Evolutionary conservation across 192 early-diverging fungal genomes (phyloP), one percentile per base, ranked within the genome.

Genomic region (Gryganskiella cystojenkinii): DNA sequence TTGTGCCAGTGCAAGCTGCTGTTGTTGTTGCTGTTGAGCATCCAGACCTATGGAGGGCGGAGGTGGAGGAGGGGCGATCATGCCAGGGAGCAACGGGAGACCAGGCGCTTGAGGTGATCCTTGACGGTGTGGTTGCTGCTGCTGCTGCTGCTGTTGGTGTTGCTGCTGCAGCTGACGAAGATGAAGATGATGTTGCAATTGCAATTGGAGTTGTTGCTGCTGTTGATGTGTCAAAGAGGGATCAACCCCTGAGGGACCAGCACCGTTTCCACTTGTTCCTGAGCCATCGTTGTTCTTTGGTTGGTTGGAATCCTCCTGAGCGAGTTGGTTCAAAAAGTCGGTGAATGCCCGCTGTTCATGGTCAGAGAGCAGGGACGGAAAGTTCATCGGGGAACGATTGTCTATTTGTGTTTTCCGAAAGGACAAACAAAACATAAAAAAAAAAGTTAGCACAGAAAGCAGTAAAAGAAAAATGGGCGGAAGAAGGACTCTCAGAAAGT

Each of bases 331-430:
- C 65, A 76, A 30, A 45, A 76, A 76, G 52, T 76, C 73, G 42
- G 73, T 67, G 65, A 76, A 76, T 27, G 73, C 73, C 44, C 73
- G 67, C 59, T 76, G 73, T 63, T 76, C 73, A 50, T 76, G 73
- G 67, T 76, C 73, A 51, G 73, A 76, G 46, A 76, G 65, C 73
- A 76, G 45, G 11, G 73, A 76, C 22, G 73, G 73, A 49, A 76
- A 76, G 54, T 49, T 68, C 73, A 76, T 76, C 33, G 59, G 22
- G 37, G 54, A 31, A n/a, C 28, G 31, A 56, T 25, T 31, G 31
- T 28, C 24, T 47, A 50, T 35, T 34, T 40, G 33, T 52, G 28
- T 24, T 24, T n/a, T n/a, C n/a, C n/a, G n/a, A n/a, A n/a, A n/a
- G n/a, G 61, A 31, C 4, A 7, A 47, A 42, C n/a, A 20, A 10